phyloP scores from a whole-genome alignment of 257 asterid species.

The Przewalskia tangutica region DNA sequence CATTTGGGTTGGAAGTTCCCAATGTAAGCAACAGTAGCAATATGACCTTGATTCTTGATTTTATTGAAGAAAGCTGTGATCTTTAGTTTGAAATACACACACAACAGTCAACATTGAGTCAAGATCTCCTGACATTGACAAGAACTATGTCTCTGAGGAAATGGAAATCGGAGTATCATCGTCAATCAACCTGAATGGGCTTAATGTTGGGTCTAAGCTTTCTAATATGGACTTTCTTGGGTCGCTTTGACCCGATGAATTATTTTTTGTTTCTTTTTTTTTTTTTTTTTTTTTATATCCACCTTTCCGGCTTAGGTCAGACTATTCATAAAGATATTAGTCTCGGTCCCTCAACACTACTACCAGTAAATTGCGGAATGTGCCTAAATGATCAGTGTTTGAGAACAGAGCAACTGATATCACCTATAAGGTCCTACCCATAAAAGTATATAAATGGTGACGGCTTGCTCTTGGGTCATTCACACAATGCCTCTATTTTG shows the following conservation, averaged over 20 bases:
- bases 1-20: not conserved
- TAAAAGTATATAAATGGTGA: no score
- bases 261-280: no score
- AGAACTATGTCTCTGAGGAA: not conserved
- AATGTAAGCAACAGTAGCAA: not conserved
- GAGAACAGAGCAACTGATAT: no score
- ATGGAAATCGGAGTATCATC: not conserved
- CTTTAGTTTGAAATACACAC: not conserved
- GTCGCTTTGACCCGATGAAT: not conserved
- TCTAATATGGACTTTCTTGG: not conserved
- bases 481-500: no score
- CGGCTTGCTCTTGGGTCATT: no score
- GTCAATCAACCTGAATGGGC: not conserved
- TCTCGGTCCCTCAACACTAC: no score
- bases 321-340: no score
- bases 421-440: no score
- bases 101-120: not conserved
- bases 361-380: no score
- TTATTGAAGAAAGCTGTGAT: not conserved
- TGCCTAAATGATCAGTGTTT: no score
- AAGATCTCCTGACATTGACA: not conserved
- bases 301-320: no score
- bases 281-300: no score
- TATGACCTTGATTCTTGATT: not conserved
- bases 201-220: not conserved